phyloP scores from a whole-genome alignment of 306 rosid species.

The Phaseolus lunatus region DNA sequence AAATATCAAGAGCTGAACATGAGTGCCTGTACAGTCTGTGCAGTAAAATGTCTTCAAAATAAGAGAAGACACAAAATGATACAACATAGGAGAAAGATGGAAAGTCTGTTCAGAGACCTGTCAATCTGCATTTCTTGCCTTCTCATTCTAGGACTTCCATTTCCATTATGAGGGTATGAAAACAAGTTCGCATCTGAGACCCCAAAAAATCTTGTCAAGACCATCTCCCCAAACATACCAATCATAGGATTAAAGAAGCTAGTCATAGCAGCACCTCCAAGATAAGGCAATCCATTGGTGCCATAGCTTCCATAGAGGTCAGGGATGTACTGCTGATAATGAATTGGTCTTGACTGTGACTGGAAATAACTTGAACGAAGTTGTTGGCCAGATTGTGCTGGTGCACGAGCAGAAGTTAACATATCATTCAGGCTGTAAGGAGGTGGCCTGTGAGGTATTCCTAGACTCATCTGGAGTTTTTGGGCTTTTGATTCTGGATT shows the following conservation, averaged over 20 bases:
- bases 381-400: conserved; percentile 53
- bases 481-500: conserved; percentile 57
- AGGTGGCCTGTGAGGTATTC: conserved; percentile 75
- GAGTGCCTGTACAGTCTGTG: conserved; percentile 49
- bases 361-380: conserved; percentile 60
- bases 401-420: conserved; percentile 44
- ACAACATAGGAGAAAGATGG: conserved; percentile 79
- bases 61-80: conserved; percentile 81
- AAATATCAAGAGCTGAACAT: conserved; percentile 35
- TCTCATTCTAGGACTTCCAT: conserved; percentile 71
- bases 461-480: conserved; percentile 58
- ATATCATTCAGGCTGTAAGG: conserved; percentile 53
- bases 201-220: conserved; percentile 75
- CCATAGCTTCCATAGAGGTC: conserved; percentile 59
- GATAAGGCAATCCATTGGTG: conserved; percentile 54
- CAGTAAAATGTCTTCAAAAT: conserved; percentile 58
- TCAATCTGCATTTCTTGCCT: conserved; percentile 87
- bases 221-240: conserved; percentile 81
- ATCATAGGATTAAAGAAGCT: conserved; percentile 69
- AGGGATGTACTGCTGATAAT: conserved; percentile 64
- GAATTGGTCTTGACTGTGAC: conserved; percentile 55
- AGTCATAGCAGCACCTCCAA: conserved; percentile 63
- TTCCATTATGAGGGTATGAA: conserved; percentile 54
- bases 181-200: conserved; percentile 57
- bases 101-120: conserved; percentile 77